A percentile compares a stretch with the other conserved stretches of the same genome.
phyloP scores from a whole-genome alignment of 169 alveolate genomes.

The Pseudocohnilembus persalinus region DNA sequence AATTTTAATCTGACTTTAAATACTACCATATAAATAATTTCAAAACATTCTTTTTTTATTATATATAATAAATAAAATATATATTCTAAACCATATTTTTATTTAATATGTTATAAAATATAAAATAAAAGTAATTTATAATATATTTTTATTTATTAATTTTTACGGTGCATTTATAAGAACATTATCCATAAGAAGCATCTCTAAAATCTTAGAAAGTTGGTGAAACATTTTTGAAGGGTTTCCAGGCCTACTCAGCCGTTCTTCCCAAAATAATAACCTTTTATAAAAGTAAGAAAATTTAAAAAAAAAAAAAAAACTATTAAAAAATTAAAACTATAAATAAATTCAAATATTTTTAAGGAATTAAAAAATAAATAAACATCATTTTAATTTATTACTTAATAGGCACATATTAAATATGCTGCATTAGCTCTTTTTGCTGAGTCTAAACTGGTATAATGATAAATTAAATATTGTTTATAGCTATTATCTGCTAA shows the following conservation, averaged over 20 bases:
- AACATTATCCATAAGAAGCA: slow-evolving; percentile 75
- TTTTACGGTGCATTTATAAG: slow-evolving; percentile 67
- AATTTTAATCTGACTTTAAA: too few relatives aligned
- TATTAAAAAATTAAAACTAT: neutral
- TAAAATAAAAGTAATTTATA: too few relatives aligned
- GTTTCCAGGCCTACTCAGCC: slow-evolving; percentile 87
- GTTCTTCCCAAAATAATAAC: slow-evolving; percentile 50
- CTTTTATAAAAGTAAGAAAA: neutral
- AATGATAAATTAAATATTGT: slow-evolving; percentile 77
- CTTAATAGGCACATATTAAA: slow-evolving; percentile 90
- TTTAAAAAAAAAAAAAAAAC: neutral
- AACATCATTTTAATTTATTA: slow-evolving; percentile 49
- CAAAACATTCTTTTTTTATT: too few relatives aligned
- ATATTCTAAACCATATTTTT: too few relatives aligned
- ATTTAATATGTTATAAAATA: too few relatives aligned
- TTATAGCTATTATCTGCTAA: slow-evolving; percentile 55
- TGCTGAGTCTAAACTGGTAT: slow-evolving; percentile 66
- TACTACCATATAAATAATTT: too few relatives aligned
- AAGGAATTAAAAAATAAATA: neutral
- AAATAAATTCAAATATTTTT: neutral
- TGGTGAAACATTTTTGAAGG: slow-evolving; percentile 61
- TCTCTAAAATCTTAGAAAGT: slow-evolving; percentile 71
- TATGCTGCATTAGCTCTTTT: slow-evolving; percentile 92
- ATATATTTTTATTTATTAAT: too few relatives aligned
- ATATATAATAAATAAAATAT: too few relatives aligned